Evolutionary conservation across 23 red algal genomes (phyloP).

Genomic region (Gracilaria vermiculophylla): DNA sequence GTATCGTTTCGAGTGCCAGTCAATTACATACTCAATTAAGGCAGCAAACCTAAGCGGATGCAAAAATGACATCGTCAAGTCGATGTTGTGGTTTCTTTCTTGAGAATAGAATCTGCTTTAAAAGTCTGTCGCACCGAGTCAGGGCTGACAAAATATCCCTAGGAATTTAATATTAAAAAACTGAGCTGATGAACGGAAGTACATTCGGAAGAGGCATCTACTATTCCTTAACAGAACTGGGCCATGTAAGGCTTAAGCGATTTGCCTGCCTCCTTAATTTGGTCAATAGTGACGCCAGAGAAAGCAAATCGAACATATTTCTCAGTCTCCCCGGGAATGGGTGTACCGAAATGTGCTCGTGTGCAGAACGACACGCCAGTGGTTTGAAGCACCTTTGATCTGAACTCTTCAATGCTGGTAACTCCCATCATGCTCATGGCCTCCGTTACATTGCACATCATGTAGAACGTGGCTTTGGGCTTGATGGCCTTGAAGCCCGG

Average conservation of each 20-base stretch:
- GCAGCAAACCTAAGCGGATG: no score
- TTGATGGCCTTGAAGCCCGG: conserved; percentile 65
- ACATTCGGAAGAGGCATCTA: background rate
- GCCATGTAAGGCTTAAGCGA: conserved; percentile 51
- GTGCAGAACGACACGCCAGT: conserved; percentile 77
- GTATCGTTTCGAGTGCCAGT: no score
- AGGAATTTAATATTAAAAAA: background rate
- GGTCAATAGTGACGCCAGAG: conserved; percentile 56
- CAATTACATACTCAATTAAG: no score
- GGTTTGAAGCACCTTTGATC: conserved; percentile 37
- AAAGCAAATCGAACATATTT: conserved; percentile 77
- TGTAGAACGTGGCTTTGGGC: conserved; percentile 80
- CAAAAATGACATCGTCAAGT: no score
- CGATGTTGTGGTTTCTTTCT: no score
- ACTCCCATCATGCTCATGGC: conserved; percentile 62
- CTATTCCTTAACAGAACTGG: conserved; percentile 13
- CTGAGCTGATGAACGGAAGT: background rate
- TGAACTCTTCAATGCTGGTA: conserved; percentile 56
- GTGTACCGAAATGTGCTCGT: conserved; percentile 68
- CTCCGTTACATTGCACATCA: conserved; percentile 77
- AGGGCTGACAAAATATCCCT: background rate
- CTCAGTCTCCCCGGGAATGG: conserved; percentile 48
- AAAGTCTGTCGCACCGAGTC: no score
- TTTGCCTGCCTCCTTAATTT: conserved; percentile 55
- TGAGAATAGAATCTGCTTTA: no score